phyloP scores from a whole-genome alignment of 208 protist species.

The Leishmania turanica region DNA sequence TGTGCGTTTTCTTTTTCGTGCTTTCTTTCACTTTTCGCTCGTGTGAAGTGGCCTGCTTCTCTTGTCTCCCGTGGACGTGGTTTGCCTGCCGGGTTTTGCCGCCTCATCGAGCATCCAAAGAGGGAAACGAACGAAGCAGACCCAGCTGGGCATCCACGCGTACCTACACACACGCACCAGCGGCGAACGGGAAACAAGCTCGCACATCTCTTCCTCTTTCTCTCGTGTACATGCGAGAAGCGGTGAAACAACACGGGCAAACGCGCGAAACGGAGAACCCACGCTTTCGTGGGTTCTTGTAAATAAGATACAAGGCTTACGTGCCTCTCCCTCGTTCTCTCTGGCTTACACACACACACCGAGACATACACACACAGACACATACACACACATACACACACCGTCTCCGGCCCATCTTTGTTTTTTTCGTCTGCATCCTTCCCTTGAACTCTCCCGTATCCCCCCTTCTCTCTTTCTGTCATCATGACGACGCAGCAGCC shows the following conservation, averaged over 20 bases:
- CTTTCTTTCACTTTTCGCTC: too few relatives aligned
- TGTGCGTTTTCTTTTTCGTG: too few relatives aligned
- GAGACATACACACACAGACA: background rate
- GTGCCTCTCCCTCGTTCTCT: too few relatives aligned
- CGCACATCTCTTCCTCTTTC: background rate
- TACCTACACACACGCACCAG: background rate
- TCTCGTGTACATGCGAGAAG: background rate
- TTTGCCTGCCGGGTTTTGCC: too few relatives aligned
- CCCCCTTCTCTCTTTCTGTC: background rate
- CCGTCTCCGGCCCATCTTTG: background rate
- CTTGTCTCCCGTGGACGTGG: too few relatives aligned
- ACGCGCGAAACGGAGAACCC: background rate
- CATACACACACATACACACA: background rate
- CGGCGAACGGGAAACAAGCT: background rate
- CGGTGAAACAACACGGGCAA: background rate
- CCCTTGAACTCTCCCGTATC: background rate
- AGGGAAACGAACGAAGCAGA: too few relatives aligned
- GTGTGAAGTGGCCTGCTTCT: too few relatives aligned
- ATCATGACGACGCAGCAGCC: slow-evolving; percentile 37
- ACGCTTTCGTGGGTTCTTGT: background rate
- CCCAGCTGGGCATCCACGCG: background rate
- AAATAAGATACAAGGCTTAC: too few relatives aligned
- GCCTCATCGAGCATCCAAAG: too few relatives aligned
- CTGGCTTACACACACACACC: too few relatives aligned
- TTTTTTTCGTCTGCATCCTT: background rate